Evolutionary conservation across 768 basidiomycete species (phyloP).

Genomic region (Kwoniella europaea): DNA sequence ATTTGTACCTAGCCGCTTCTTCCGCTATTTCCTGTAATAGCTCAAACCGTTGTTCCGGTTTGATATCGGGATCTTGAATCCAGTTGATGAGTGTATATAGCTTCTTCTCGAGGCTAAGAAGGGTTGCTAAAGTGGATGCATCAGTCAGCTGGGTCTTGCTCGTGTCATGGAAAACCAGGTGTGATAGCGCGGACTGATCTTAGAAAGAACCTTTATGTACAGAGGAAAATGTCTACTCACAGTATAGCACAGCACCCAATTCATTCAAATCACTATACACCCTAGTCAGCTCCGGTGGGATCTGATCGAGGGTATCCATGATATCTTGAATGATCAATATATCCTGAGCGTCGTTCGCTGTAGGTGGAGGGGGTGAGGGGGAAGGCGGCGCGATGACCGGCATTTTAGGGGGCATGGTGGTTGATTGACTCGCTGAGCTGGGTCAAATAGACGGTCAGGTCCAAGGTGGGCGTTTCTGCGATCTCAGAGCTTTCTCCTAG

Average conservation of each 20-base stretch:
- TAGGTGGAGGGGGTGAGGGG: conserved; percentile 29
- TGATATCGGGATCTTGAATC: conserved; percentile 65
- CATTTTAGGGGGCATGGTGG: conserved; percentile 40
- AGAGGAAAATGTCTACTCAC: conserved; percentile 44
- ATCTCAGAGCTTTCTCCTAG: too few species aligned
- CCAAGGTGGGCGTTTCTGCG: too few species aligned
- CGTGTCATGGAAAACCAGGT: too few species aligned
- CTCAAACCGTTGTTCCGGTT: conserved; percentile 70
- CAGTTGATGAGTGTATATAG: conserved; percentile 74
- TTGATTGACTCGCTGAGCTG: too few species aligned
- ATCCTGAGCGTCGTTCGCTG: conserved; percentile 46
- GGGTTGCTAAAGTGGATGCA: conserved; percentile 66
- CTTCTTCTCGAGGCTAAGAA: conserved; percentile 78
- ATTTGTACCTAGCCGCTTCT: conserved; percentile 85
- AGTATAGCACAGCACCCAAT: conserved; percentile 87
- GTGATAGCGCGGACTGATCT: too few species aligned
- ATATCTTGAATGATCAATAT: conserved; percentile 52
- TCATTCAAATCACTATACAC: conserved; percentile 95
- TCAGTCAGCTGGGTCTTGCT: background rate
- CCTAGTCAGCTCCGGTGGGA: conserved; percentile 91
- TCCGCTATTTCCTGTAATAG: conserved; percentile 92
- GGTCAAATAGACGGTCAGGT: too few species aligned
- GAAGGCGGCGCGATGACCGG: conserved; percentile 28
- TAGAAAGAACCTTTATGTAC: background rate
- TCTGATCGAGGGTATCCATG: conserved; percentile 82